These are phyloP conservation scores for Terfezia claveryi DNA, from an alignment of 495 filamentous ascomycete genomes.

Conservation along the genomic window DNA sequence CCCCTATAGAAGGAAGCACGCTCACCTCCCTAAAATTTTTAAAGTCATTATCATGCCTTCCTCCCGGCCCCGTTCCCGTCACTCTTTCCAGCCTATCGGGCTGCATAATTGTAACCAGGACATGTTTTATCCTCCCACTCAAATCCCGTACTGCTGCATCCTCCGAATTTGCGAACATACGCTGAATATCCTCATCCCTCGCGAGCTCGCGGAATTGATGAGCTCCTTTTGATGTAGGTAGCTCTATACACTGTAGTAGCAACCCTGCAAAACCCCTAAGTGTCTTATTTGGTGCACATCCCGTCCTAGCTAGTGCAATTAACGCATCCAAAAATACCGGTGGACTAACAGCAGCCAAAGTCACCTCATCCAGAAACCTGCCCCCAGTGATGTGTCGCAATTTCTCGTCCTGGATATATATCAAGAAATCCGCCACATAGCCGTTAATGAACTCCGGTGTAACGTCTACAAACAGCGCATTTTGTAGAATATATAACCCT, in stretches of 20 bases:
- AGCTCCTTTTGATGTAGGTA: conserved; percentile 17
- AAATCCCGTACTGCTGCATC: conserved; percentile 15
- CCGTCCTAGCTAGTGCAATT: conserved; percentile 22
- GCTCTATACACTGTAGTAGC: conserved; percentile 30
- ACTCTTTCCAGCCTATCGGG: background rate
- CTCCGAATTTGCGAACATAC: background rate
- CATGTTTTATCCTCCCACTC: conserved; percentile 28
- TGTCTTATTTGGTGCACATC: conserved; percentile 22
- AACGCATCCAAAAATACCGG: conserved; percentile 39
- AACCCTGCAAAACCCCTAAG: conserved; percentile 37
- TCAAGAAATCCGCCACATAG: conserved; percentile 20
- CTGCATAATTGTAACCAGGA: conserved; percentile 11
- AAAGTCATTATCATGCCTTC: conserved; percentile 62
- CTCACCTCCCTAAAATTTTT: conserved; percentile 36
- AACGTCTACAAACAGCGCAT: conserved; percentile 28
- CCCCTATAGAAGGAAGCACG: conserved; percentile 46
- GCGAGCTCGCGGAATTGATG: conserved; percentile 18
- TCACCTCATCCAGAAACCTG: conserved; percentile 30
- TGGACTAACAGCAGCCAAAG: conserved; percentile 33
- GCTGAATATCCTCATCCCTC: conserved; percentile 5
- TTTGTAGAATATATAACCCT: conserved; percentile 28
- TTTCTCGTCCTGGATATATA: conserved; percentile 22
- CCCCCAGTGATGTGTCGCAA: conserved; percentile 35
- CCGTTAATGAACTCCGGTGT: conserved; percentile 31
- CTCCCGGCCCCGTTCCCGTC: conserved; percentile 29